phyloP scores from a whole-genome alignment of 2,329 filamentous ascomycete species.

The Penicillium olsonii region DNA sequence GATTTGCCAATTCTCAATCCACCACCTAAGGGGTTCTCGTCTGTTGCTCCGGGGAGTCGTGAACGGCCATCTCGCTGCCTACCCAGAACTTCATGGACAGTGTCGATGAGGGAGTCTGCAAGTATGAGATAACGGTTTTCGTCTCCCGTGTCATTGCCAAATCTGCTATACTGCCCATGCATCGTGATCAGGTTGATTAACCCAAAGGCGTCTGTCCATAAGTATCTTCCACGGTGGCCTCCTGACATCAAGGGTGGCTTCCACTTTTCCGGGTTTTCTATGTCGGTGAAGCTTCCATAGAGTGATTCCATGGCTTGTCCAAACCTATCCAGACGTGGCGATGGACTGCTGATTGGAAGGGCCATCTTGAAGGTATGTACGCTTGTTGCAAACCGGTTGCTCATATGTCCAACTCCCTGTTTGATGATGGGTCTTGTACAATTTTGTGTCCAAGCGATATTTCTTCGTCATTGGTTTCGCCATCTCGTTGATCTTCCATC shows the following conservation, averaged over 20 bases:
- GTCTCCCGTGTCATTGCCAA: constrained; percentile 9
- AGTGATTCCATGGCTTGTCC: constrained; percentile 42
- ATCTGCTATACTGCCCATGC: constrained; percentile 38
- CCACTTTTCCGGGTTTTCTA: constrained; percentile 44
- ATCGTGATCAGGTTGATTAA: constrained; percentile 62
- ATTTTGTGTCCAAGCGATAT: too few relatives aligned
- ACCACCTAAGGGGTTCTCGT: constrained; percentile 54
- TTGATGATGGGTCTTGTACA: too few relatives aligned
- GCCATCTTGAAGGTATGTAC: constrained; percentile 15
- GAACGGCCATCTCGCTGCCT: constrained; percentile 51
- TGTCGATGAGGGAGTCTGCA: constrained; percentile 51
- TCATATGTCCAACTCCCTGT: not conserved
- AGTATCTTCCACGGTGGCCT: constrained; percentile 59
- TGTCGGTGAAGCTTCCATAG: constrained; percentile 39
- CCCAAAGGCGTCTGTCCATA: constrained; percentile 64
- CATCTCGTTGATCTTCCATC: not conserved
- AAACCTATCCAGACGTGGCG: constrained; percentile 33
- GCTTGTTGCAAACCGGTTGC: not conserved
- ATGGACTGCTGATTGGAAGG: constrained; percentile 20
- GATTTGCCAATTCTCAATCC: constrained; percentile 61
- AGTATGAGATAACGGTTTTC: constrained; percentile 50
- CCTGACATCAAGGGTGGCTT: constrained; percentile 53
- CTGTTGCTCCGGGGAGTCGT: constrained; percentile 54
- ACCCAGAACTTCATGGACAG: constrained; percentile 57
- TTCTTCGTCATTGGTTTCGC: too few relatives aligned